phyloP scores from a whole-genome alignment of 805 yeast species.

The Candida succiphila region DNA sequence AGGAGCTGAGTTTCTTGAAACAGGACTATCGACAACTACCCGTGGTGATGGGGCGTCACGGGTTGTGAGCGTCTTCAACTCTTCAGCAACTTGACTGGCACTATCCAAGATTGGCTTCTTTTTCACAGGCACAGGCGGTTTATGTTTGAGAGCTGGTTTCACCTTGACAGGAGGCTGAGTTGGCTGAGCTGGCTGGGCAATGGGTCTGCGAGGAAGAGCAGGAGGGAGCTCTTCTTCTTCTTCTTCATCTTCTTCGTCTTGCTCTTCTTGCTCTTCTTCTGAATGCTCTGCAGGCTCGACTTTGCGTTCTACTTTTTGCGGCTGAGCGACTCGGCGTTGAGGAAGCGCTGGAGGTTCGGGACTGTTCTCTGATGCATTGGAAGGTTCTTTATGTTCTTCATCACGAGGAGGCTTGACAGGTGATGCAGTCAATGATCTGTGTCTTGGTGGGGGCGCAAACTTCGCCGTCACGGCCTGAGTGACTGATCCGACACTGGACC shows the following conservation, averaged over 20 bases:
- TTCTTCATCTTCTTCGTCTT: conserved; percentile 3
- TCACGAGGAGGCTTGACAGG: neutral
- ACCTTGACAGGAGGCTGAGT: neutral
- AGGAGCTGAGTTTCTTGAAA: too few relatives aligned
- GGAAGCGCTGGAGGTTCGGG: neutral
- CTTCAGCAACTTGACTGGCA: too few relatives aligned
- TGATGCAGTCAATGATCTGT: conserved; percentile 3
- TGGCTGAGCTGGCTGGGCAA: too few relatives aligned
- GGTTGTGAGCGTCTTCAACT: too few relatives aligned
- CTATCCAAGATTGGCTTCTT: too few relatives aligned
- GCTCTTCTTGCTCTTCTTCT: neutral
- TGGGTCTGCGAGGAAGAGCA: conserved; percentile 14
- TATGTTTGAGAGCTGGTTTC: neutral
- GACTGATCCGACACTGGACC: neutral
- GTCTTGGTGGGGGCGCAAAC: conserved; percentile 12
- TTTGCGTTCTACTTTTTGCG: neutral
- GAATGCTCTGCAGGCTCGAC: neutral
- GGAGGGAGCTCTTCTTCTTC: conserved; percentile 18
- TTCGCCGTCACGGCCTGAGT: neutral
- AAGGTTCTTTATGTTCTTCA: neutral
- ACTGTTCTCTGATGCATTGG: neutral
- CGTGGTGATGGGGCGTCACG: too few relatives aligned
- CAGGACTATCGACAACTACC: too few relatives aligned
- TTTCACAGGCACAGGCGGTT: neutral
- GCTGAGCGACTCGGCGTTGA: too few relatives aligned